These are phyloP conservation scores for Pinus taeda DNA, from an alignment of 75 land plant species.

Conservation along the genomic window DNA sequence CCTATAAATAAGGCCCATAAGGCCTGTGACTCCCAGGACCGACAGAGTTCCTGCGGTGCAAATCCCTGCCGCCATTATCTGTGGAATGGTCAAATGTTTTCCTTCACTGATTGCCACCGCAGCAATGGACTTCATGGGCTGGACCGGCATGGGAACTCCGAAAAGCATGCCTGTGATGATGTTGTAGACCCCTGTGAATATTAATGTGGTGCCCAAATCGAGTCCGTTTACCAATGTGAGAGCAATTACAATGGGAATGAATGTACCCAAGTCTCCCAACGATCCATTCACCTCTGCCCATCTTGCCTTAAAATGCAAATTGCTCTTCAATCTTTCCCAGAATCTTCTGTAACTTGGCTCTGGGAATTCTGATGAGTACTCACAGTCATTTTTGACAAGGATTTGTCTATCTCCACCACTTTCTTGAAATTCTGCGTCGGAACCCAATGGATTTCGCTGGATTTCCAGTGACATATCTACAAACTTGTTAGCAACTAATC, in stretches of 20 bases:
- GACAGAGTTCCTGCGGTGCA: conserved; percentile 44
- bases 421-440: too few relatives aligned
- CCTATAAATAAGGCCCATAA: conserved; percentile 52
- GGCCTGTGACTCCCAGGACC: conserved; percentile 63
- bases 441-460: too few relatives aligned
- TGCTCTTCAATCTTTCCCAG: too few relatives aligned
- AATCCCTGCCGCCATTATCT: conserved; percentile 92
- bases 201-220: conserved; percentile 74
- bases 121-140: conserved; percentile 93
- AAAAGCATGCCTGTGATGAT: conserved; percentile 64
- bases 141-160: conserved; percentile 94
- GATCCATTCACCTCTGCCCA: conserved; percentile 80
- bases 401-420: too few relatives aligned
- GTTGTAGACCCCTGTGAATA: conserved; percentile 84
- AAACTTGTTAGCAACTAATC: too few relatives aligned
- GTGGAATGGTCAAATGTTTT: conserved; percentile 46
- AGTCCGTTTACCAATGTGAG: conserved; percentile 63
- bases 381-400: too few relatives aligned
- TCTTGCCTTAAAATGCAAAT: background rate
- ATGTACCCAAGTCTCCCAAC: conserved; percentile 87
- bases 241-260: conserved; percentile 76
- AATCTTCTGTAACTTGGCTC: too few relatives aligned
- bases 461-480: too few relatives aligned
- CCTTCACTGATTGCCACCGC: conserved; percentile 64
- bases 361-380: too few relatives aligned